These are phyloP conservation scores for Lepraria neglecta DNA, from an alignment of 495 filamentous ascomycete genomes.

Conservation along the genomic window DNA sequence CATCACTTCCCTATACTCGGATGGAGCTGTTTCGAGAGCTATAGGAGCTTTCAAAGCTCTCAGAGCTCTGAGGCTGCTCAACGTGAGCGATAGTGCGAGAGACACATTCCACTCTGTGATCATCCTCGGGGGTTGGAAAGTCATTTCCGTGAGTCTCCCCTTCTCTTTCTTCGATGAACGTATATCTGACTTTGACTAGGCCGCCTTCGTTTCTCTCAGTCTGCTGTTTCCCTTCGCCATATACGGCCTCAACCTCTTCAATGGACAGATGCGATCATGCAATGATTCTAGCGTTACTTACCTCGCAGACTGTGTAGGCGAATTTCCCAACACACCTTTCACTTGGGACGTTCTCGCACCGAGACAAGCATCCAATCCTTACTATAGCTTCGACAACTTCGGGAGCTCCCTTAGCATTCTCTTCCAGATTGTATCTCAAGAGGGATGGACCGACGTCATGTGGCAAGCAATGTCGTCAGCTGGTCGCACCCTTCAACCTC, in stretches of 20 bases:
- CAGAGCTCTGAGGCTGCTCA: slow-evolving; percentile 84
- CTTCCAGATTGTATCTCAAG: slow-evolving; percentile 98
- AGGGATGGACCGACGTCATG: slow-evolving; percentile 94
- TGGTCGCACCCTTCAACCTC: slow-evolving; percentile 65
- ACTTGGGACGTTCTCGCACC: slow-evolving; percentile 80
- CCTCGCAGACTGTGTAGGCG: slow-evolving; percentile 71
- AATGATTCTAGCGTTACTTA: slow-evolving; percentile 59
- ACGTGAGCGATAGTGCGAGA: slow-evolving; percentile 91
- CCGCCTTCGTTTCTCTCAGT: slow-evolving; percentile 88
- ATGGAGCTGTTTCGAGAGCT: slow-evolving; percentile 75
- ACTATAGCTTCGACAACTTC: slow-evolving; percentile 92
- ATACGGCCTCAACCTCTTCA: slow-evolving; percentile 88
- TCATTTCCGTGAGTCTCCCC: slow-evolving; percentile 52
- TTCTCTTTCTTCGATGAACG: not conserved
- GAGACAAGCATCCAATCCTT: slow-evolving; percentile 70
- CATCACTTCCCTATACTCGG: slow-evolving; percentile 64
- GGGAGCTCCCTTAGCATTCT: slow-evolving; percentile 87
- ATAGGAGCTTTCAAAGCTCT: slow-evolving; percentile 98
- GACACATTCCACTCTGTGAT: slow-evolving; percentile 97
- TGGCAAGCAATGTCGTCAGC: slow-evolving; percentile 74
- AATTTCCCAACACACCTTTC: slow-evolving; percentile 70
- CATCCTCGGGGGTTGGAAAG: slow-evolving; percentile 85
- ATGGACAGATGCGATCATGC: slow-evolving; percentile 70
- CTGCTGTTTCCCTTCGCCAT: slow-evolving; percentile 94
- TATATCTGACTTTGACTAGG: slow-evolving; percentile 36